Evolutionary conservation across 2,329 filamentous ascomycete genomes (phyloP).

Genomic region (Helminthosporium solani): DNA sequence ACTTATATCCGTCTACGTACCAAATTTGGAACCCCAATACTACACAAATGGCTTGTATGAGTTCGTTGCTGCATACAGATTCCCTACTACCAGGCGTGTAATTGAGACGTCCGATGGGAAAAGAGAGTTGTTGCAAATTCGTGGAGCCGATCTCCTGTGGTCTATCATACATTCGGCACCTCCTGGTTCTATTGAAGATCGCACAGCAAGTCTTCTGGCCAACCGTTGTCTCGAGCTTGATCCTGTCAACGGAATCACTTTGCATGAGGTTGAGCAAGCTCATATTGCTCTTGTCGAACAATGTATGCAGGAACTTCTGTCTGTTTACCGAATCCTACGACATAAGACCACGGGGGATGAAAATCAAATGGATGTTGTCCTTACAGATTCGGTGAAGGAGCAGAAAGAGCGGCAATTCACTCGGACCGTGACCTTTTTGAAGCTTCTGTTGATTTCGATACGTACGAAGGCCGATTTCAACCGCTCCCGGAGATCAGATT

Average conservation of each 20-base stretch:
- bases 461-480: conserved; percentile 36
- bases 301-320: conserved; percentile 64
- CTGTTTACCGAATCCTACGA: conserved; percentile 21
- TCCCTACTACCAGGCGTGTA: conserved; percentile 18
- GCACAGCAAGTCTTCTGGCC: conserved; percentile 70
- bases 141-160: conserved; percentile 74
- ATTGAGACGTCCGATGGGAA: conserved; percentile 19
- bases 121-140: conserved; percentile 49
- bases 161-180: conserved; percentile 72
- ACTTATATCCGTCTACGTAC: conserved; percentile 54
- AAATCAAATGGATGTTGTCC: conserved; percentile 14
- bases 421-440: conserved; percentile 39
- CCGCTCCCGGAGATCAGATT: conserved; percentile 32
- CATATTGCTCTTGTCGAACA: conserved; percentile 72
- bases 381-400: conserved; percentile 27
- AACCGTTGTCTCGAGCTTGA: conserved; percentile 65
- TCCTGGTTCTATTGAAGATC: conserved; percentile 63
- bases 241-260: conserved; percentile 42
- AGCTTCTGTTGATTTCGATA: conserved; percentile 32
- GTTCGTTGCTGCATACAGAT: conserved; percentile 56
- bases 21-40: conserved; percentile 56
- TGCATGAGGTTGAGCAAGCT: conserved; percentile 54
- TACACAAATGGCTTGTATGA: conserved; percentile 64
- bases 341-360: background rate
- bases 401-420: conserved; percentile 29